phyloP scores from a whole-genome alignment of 1,284 basidiomycete species.

The Anthracocystis walkeri region DNA sequence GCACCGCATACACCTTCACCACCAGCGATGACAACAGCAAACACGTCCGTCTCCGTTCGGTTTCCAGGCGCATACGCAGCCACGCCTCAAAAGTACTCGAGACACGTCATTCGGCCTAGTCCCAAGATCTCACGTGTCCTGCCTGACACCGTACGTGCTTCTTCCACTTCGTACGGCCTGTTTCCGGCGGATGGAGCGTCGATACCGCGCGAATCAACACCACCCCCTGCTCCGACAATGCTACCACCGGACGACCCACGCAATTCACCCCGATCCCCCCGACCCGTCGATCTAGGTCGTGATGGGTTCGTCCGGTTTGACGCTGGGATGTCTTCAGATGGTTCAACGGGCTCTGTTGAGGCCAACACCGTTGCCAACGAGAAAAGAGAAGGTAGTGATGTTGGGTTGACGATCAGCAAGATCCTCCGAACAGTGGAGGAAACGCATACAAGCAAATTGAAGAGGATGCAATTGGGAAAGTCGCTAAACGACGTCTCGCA shows the following conservation, averaged over 20 bases:
- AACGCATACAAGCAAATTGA: slow-evolving; percentile 3
- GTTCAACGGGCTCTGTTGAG: slow-evolving; percentile 4
- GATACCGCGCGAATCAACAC: slow-evolving; percentile 42
- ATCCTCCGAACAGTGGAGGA: slow-evolving; percentile 23
- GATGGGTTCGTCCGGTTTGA: slow-evolving; percentile 19
- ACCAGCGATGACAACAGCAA: slow-evolving; percentile 3
- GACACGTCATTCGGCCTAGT: slow-evolving; percentile 41
- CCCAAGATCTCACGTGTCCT: slow-evolving; percentile 20
- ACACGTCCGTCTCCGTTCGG: slow-evolving; percentile 15
- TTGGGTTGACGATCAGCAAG: slow-evolving; percentile 18
- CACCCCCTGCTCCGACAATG: slow-evolving; percentile 18
- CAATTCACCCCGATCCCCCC: slow-evolving; percentile 28
- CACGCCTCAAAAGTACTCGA: slow-evolving; percentile 33
- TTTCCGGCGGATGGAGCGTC: slow-evolving; percentile 5
- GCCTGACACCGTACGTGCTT: background rate
- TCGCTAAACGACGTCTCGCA: slow-evolving; percentile 5
- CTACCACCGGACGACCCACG: slow-evolving; percentile 28
- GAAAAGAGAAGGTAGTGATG: background rate
- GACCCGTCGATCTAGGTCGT: slow-evolving; percentile 20
- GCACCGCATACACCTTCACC: slow-evolving; percentile 31
- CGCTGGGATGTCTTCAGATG: slow-evolving; percentile 6
- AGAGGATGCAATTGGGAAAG: slow-evolving; percentile 11
- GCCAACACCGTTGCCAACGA: slow-evolving; percentile 16
- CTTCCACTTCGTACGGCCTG: slow-evolving; percentile 2
- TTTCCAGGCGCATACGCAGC: slow-evolving; percentile 35